Conservation (phyloP, 2,329 filamentous ascomycete genomes). For the Fusarium metavorans region DNA sequence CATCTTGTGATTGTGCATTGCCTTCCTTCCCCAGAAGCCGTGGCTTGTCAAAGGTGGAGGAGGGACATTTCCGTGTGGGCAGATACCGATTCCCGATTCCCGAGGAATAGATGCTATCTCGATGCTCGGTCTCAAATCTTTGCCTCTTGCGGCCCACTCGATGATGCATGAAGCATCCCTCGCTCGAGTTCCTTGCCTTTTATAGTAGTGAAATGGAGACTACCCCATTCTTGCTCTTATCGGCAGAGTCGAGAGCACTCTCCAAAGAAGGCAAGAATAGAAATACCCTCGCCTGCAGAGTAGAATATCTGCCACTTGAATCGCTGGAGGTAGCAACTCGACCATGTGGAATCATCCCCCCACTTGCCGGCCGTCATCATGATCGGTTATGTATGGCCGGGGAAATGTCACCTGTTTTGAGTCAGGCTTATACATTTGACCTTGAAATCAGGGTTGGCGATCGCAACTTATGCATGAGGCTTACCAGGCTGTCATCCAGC, state of each 20-base stretch:
- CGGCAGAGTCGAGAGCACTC: neutral
- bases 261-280: neutral
- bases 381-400: conserved; percentile 1
- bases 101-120: conserved; percentile 17
- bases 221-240: neutral
- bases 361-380: neutral
- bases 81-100: conserved; percentile 32
- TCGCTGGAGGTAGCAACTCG: neutral
- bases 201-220: neutral
- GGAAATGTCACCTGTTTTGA: neutral
- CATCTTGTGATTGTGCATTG: neutral
- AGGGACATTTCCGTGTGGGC: neutral
- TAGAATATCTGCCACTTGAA: neutral
- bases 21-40: neutral
- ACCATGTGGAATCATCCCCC: neutral
- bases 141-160: conserved; percentile 10
- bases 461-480: conserved; percentile 7
- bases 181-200: neutral
- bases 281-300: neutral
- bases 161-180: neutral
- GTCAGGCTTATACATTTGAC: neutral
- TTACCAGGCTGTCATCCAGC: neutral
- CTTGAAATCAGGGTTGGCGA: neutral
- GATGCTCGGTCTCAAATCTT: conserved; percentile 17
- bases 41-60: conserved; percentile 2